A percentile compares a stretch with the other conserved stretches of the same genome.
phyloP scores from a whole-genome alignment of 139 green algal genomes.

The Closterium sp. region DNA sequence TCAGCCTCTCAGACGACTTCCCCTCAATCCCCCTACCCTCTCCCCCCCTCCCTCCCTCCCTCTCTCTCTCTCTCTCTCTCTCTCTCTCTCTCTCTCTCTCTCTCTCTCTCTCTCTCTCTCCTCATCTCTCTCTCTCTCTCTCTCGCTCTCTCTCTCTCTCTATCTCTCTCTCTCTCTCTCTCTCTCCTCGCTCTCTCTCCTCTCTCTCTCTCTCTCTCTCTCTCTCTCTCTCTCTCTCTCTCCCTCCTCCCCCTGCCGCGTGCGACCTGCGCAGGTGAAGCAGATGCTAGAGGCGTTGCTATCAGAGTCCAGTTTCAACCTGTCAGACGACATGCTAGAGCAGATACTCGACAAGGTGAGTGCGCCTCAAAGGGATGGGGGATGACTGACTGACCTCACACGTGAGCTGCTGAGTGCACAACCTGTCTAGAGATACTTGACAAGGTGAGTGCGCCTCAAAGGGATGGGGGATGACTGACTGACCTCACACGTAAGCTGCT shows the following conservation, averaged over 20 bases:
- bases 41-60: not conserved
- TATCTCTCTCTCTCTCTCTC: no score
- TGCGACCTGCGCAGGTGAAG: slow-evolving; percentile 42
- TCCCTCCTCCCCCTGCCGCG: not conserved
- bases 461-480: no score
- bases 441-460: no score
- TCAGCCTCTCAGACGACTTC: not conserved
- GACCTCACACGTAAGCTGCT: no score
- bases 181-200: not conserved
- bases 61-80: not conserved
- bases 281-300: slow-evolving; percentile 66
- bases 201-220: not conserved
- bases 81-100: not conserved
- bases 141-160: not conserved
- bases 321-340: slow-evolving; percentile 61
- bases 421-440: no score
- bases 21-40: not conserved
- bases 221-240: not conserved
- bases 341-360: slow-evolving; percentile 63
- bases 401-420: no score
- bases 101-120: not conserved
- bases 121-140: not conserved
- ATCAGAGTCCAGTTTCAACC: slow-evolving; percentile 64
- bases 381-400: no score
- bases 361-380: no score